Conservation (phyloP, 345 rosid genomes). For the Salix koriyanagi region DNA sequence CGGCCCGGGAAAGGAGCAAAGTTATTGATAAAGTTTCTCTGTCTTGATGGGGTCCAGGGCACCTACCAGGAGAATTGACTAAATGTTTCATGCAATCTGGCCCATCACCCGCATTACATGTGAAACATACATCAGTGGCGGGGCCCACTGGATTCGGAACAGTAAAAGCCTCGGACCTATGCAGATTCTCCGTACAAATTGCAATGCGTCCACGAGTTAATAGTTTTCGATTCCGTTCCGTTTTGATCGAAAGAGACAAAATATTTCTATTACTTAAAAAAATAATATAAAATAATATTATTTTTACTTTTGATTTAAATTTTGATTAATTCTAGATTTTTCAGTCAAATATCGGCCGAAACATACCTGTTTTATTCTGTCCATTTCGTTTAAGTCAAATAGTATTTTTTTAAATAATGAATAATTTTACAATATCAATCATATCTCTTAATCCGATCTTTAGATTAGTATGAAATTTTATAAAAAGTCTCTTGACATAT, state of each 20-base stretch:
- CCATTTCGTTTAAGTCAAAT: too few relatives aligned
- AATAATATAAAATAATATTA: too few relatives aligned
- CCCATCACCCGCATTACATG: constrained; percentile 24
- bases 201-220: not conserved
- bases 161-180: constrained; percentile 14
- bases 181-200: constrained; percentile 11
- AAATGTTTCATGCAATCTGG: not conserved
- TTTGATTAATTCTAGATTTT: rapidly evolving
- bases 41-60: not conserved
- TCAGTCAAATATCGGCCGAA: rapidly evolving
- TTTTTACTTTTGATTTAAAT: too few relatives aligned
- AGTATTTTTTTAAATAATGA: too few relatives aligned
- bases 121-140: constrained; percentile 11
- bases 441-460: too few relatives aligned
- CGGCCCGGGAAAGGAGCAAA: not conserved
- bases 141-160: constrained; percentile 18
- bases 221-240: too few relatives aligned
- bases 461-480: too few relatives aligned
- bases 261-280: too few relatives aligned
- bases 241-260: too few relatives aligned
- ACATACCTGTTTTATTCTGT: rapidly evolving
- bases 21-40: not conserved
- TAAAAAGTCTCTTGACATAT: too few relatives aligned
- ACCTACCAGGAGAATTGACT: constrained; percentile 20
- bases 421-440: too few relatives aligned